Evolutionary conservation across 106 monocot species (phyloP), one percentile per base, ranked within the genome.

Genomic region (Apostasia ramifera): DNA sequence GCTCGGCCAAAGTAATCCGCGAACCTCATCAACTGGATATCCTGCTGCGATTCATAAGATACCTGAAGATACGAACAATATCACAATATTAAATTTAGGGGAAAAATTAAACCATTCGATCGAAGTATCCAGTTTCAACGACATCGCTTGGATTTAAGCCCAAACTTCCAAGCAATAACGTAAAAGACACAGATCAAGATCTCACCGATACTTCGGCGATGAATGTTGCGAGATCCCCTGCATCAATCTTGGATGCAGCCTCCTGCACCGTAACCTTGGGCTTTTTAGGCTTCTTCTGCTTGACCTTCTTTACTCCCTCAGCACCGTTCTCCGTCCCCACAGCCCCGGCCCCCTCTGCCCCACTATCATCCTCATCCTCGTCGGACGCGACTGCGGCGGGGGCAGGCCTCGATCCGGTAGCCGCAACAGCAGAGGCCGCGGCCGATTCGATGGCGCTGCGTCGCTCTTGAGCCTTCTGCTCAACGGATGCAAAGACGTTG

Each of bases 1-100:
- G 89, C 69, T 41, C 87, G 72, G 6, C 77, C 97, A 70, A 92
- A 92, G 73, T 85, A 92, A 74, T 98, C 97, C 1, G 91, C 86
- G 57, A 98, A 98, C 55, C 97, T 70, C 97, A 98, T 92, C 59
- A 98, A 81, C 77, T 92, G 92, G 54, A 98, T 98, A 55, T 92
- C 83, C 70, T 81, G 79, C 47, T 92, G 84, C 15, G 76, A 62
- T 65, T 87, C 97, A 70, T 85, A 98, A 13, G 92, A 98, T 58
- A 14, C 83, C 97, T 98, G 68, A 40, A 62, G 58, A 53, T 37
- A 70, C 8, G 57, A 56, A 14, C 44, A 70, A 3, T 11, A 38
- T 2, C 43, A 54, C 7, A 61, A 57, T 5, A 55, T 8, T 8
- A 5, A 66, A 46, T 2, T 4, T 3, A 71, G 5, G 6, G 46